Evolutionary conservation across 2,329 filamentous ascomycete genomes (phyloP).

Genomic region (Pseudogymnoascus sp.): DNA sequence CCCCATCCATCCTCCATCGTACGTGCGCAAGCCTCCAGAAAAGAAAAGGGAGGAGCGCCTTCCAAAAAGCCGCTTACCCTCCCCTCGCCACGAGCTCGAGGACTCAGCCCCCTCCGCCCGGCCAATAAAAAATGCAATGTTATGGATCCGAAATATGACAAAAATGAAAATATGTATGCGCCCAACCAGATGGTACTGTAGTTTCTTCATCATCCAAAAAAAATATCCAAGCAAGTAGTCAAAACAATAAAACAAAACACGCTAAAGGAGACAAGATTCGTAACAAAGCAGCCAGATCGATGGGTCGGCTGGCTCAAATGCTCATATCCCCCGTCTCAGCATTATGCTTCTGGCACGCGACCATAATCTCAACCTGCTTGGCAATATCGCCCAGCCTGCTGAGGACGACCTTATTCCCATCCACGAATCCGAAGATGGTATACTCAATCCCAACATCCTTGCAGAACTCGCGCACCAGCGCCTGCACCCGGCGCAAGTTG

Average conservation of each 20-base stretch:
- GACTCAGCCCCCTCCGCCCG: conserved; percentile 1
- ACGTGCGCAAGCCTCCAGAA: neutral
- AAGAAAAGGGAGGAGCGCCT: neutral
- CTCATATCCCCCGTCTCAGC: conserved; percentile 30
- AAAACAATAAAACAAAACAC: neutral
- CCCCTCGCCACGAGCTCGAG: neutral
- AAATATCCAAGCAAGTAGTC: neutral
- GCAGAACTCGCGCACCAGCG: conserved; percentile 55
- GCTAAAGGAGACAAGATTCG: conserved; percentile 5
- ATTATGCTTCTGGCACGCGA: conserved; percentile 49
- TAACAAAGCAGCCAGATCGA: neutral
- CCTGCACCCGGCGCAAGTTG: conserved; percentile 56
- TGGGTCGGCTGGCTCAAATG: neutral
- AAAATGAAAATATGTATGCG: neutral
- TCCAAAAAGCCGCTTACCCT: neutral
- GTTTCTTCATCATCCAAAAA: neutral
- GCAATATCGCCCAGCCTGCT: conserved; percentile 50
- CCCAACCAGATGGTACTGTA: conserved; percentile 4
- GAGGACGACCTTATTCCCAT: conserved; percentile 54
- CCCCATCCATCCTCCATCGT: neutral
- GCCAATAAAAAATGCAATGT: conserved; percentile 3
- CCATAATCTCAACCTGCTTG: conserved; percentile 52
- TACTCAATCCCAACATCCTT: conserved; percentile 58
- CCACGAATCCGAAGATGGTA: conserved; percentile 51
- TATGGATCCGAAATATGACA: neutral